A percentile compares a stretch with the other conserved stretches of the same genome.
phyloP scores from a whole-genome alignment of 208 protist genomes.

The Trypanosoma melophagium region DNA sequence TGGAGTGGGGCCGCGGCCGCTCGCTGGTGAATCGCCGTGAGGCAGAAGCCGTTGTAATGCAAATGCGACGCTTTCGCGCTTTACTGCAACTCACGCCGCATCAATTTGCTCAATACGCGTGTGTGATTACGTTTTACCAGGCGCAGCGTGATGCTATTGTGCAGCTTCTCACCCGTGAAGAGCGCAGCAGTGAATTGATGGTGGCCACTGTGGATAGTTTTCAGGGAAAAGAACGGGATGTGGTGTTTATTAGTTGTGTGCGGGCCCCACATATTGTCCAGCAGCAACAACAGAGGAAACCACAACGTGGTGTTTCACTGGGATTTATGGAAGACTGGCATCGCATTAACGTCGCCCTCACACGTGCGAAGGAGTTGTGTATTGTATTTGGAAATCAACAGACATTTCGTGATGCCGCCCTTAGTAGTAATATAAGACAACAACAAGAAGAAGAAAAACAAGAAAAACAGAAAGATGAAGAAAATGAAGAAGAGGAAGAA shows the following conservation, averaged over 20 bases:
- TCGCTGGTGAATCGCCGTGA: constrained; percentile 56
- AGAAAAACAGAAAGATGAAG: background rate
- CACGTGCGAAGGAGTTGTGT: constrained; percentile 84
- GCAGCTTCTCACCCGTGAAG: constrained; percentile 42
- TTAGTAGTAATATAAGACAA: constrained; percentile 11
- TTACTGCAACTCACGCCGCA: constrained; percentile 45
- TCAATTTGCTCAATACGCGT: constrained; percentile 51
- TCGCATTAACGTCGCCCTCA: constrained; percentile 93
- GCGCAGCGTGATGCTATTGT: constrained; percentile 63
- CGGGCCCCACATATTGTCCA: constrained; percentile 33
- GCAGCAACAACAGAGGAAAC: constrained; percentile 19
- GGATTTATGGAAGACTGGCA: constrained; percentile 90
- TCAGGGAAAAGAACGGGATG: constrained; percentile 93
- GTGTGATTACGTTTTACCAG: constrained; percentile 88
- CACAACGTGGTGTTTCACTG: constrained; percentile 39
- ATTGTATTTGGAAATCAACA: constrained; percentile 63
- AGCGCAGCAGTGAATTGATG: constrained; percentile 61
- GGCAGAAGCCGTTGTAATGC: constrained; percentile 56
- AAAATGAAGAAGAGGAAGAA: background rate
- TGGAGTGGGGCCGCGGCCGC: constrained; percentile 44
- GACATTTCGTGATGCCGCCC: constrained; percentile 40
- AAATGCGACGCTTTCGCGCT: constrained; percentile 67
- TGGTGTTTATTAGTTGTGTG: constrained; percentile 91
- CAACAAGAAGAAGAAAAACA: background rate
- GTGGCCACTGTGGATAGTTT: constrained; percentile 92